A percentile compares a stretch with the other conserved stretches of the same genome.
Conservation (phyloP, 805 yeast species). For the Lipomyces yamanashiensis region DNA sequence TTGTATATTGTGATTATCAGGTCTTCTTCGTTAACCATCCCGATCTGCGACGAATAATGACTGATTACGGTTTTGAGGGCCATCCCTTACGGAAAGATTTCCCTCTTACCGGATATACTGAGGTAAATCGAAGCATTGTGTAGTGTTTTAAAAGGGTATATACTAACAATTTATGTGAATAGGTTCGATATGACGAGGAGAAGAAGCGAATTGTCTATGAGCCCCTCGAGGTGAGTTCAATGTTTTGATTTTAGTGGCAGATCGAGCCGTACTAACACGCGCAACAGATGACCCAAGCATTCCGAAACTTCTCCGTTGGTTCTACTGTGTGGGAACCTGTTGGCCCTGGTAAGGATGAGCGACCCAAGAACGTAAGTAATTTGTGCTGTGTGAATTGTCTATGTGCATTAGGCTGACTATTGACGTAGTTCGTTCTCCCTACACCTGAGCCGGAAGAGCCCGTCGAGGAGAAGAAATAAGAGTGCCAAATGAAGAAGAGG, state of each 20-base stretch:
- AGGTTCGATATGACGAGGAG: constrained; percentile 84
- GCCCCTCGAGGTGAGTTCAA: constrained; percentile 63
- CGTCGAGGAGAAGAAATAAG: constrained; percentile 50
- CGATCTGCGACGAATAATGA: constrained; percentile 84
- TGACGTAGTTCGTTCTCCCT: constrained; percentile 73
- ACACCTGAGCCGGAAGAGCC: constrained; percentile 75
- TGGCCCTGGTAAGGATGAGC: constrained; percentile 80
- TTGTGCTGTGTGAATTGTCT: background rate
- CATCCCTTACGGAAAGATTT: constrained; percentile 90
- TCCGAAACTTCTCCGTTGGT: constrained; percentile 87
- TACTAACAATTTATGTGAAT: background rate
- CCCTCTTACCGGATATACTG: constrained; percentile 92
- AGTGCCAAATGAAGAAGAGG: background rate
- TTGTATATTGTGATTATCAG: constrained; percentile 1
- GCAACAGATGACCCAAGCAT: constrained; percentile 75
- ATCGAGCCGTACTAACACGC: background rate
- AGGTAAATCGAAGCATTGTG: constrained; percentile 40
- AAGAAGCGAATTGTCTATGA: constrained; percentile 88
- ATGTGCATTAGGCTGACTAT: background rate
- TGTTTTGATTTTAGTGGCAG: background rate
- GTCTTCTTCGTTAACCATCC: constrained; percentile 87
- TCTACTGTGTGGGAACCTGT: constrained; percentile 91
- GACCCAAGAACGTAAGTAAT: constrained; percentile 58
- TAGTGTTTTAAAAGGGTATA: background rate
- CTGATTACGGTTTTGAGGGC: constrained; percentile 91